A percentile compares a stretch with the other conserved stretches of the same genome.
Conservation (phyloP, 495 filamentous ascomycete genomes). For the Cercophora samala region DNA sequence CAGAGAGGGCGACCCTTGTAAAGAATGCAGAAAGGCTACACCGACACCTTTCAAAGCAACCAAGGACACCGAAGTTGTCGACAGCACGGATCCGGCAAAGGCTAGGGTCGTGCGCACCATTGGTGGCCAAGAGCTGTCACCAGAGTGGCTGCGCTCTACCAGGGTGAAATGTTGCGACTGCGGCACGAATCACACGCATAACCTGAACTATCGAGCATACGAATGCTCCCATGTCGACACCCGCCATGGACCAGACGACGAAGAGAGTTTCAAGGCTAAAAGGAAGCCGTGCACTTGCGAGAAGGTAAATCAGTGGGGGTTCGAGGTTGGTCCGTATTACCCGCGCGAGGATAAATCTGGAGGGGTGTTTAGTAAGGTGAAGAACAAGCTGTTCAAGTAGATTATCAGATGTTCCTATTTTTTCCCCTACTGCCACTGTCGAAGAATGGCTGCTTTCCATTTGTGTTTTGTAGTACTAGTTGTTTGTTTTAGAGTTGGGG, state of each 20-base stretch:
- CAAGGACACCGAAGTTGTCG: neutral
- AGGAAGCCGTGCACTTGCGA: neutral
- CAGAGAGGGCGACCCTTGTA: neutral
- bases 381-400: neutral
- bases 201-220: neutral
- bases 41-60: neutral
- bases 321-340: neutral
- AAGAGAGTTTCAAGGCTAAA: neutral
- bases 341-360: neutral
- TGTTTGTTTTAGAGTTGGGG: neutral
- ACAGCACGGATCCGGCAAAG: neutral
- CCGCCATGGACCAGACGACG: neutral
- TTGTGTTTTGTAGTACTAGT: no score
- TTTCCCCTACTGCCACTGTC: neutral
- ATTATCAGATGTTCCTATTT: neutral
- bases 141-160: neutral
- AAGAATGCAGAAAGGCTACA: neutral
- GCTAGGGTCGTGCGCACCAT: neutral
- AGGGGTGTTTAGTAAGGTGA: neutral
- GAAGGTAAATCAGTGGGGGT: neutral
- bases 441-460: no score
- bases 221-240: neutral
- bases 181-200: neutral
- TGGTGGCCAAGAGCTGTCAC: neutral
- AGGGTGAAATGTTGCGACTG: neutral